Conservation (phyloP, 805 yeast genomes). For the Pichia deserticola region DNA sequence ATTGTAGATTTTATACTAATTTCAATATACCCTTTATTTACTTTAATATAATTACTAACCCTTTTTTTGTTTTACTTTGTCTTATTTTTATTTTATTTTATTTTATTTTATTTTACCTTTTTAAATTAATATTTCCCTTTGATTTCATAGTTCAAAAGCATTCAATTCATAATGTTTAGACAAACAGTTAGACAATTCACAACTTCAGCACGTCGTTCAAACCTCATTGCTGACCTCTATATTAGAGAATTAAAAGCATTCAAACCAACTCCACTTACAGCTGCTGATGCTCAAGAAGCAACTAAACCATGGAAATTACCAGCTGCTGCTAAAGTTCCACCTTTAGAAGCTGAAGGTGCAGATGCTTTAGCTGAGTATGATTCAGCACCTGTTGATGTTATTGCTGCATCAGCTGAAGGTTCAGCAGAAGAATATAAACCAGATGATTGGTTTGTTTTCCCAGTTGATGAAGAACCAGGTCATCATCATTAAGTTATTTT, state of each 20-base stretch:
- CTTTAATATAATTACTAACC: too few relatives aligned
- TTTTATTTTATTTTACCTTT: too few relatives aligned
- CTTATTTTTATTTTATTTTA: too few relatives aligned
- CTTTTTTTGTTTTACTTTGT: too few relatives aligned
- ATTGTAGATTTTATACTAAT: too few relatives aligned
- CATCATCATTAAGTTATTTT: slow-evolving; percentile 17
- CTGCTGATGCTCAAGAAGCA: slow-evolving; percentile 67
- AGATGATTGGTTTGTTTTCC: slow-evolving; percentile 78
- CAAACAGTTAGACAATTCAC: slow-evolving; percentile 23
- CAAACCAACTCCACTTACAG: slow-evolving; percentile 73
- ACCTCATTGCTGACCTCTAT: slow-evolving; percentile 79
- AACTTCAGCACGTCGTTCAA: slow-evolving; percentile 22
- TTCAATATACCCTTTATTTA: too few relatives aligned
- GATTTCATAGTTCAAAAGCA: too few relatives aligned
- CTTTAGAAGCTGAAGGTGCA: slow-evolving; percentile 60
- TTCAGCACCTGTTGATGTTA: slow-evolving; percentile 69
- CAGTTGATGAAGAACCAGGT: slow-evolving; percentile 49
- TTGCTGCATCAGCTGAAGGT: slow-evolving; percentile 44
- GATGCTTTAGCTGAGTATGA: slow-evolving; percentile 63
- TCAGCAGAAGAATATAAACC: slow-evolving; percentile 38
- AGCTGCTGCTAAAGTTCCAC: slow-evolving; percentile 67
- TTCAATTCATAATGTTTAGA: slow-evolving; percentile 16
- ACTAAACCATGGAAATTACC: slow-evolving; percentile 84
- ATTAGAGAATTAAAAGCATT: slow-evolving; percentile 79
- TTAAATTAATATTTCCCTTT: too few relatives aligned